These are phyloP conservation scores for Dendrobium nobile DNA, from an alignment of 106 monocot genomes.

Conservation along the genomic window DNA sequence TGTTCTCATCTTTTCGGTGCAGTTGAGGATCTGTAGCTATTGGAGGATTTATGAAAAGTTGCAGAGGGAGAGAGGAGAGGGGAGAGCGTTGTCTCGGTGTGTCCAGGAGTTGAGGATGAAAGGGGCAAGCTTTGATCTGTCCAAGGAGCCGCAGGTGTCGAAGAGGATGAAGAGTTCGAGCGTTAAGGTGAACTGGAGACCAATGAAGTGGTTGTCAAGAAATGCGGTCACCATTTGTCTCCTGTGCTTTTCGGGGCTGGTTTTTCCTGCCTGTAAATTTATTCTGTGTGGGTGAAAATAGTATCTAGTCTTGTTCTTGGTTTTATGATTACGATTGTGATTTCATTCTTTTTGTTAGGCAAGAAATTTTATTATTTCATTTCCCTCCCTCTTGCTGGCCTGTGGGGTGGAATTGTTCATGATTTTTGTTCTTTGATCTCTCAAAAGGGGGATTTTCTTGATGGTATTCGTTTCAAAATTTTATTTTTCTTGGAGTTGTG, in stretches of 20 bases:
- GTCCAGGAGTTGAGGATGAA: conserved; percentile 91
- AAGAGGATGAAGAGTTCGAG: conserved; percentile 72
- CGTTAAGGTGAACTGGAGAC: conserved; percentile 62
- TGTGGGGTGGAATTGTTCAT: too few species aligned
- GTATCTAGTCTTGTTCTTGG: not conserved
- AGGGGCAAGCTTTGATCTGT: conserved; percentile 73
- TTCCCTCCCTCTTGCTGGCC: too few species aligned
- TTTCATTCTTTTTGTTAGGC: too few species aligned
- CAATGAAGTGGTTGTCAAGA: conserved; percentile 39
- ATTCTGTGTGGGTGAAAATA: conserved; percentile 43
- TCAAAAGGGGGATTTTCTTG: too few species aligned
- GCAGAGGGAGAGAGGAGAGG: conserved; percentile 48
- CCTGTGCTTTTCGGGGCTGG: conserved; percentile 32
- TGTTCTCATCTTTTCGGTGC: conserved; percentile 43
- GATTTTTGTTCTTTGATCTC: too few species aligned
- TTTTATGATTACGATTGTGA: too few species aligned
- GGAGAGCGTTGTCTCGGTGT: conserved; percentile 49
- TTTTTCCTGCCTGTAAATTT: conserved; percentile 45
- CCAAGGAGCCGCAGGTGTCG: conserved; percentile 35
- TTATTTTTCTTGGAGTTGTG: too few species aligned
- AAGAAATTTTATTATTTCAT: too few species aligned
- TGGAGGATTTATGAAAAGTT: conserved; percentile 37
- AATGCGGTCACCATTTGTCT: conserved; percentile 40
- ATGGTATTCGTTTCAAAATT: too few species aligned
- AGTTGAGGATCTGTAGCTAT: conserved; percentile 37